Conservation (phyloP, 225 moss, liverwort and hornwort species). For the Pseudoscleropodium purum region DNA sequence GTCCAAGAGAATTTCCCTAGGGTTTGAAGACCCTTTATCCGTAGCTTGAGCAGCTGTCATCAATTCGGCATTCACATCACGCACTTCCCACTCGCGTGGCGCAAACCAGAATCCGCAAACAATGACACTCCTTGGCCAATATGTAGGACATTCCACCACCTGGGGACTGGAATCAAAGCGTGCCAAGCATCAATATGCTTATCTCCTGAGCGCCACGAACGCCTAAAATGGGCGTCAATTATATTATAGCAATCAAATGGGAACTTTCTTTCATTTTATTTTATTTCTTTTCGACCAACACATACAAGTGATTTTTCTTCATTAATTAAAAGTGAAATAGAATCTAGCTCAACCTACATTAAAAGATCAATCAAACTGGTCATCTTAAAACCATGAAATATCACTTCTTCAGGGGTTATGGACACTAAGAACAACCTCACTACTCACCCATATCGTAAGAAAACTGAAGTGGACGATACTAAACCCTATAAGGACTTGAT, state of each 20-base stretch:
- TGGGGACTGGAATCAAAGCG: slow-evolving; percentile 50
- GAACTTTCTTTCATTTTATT: neutral
- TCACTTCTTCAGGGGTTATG: neutral
- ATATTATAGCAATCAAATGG: neutral
- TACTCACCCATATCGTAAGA: neutral
- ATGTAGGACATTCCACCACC: slow-evolving; percentile 84
- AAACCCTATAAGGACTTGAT: neutral
- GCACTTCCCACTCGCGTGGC: slow-evolving; percentile 62
- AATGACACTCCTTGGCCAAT: slow-evolving; percentile 74
- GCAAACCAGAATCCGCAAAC: slow-evolving; percentile 97
- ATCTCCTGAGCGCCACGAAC: neutral
- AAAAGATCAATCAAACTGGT: neutral
- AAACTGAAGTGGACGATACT: neutral
- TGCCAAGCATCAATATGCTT: neutral
- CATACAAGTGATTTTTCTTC: neutral
- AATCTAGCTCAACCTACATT: neutral
- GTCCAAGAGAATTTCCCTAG: neutral
- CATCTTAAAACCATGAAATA: neutral
- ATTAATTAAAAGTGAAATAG: neutral
- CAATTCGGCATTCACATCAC: neutral
- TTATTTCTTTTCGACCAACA: neutral
- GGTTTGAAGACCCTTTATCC: neutral
- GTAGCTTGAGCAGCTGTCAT: neutral
- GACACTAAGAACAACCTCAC: neutral
- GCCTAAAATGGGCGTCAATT: neutral